These are phyloP conservation scores for Epichloe typhina DNA, from an alignment of 2,329 filamentous ascomycete genomes.

Conservation along the genomic window DNA sequence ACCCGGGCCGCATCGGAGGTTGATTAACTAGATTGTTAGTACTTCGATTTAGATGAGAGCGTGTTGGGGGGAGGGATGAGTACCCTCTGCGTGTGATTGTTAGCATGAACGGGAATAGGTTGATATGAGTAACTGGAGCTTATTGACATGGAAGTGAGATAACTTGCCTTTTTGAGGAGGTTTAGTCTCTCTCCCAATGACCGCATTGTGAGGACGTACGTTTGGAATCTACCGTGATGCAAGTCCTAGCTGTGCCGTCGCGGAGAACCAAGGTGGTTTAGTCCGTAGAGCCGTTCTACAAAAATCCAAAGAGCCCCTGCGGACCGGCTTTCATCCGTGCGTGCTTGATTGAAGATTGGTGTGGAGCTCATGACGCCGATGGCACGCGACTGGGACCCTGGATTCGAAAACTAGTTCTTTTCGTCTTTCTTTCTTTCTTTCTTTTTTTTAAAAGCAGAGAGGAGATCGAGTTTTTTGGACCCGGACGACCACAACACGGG, in stretches of 20 bases:
- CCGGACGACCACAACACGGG: neutral
- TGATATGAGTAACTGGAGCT: neutral
- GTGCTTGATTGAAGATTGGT: neutral
- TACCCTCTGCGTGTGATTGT: conserved; percentile 29
- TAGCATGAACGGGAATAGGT: neutral
- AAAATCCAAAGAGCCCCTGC: neutral
- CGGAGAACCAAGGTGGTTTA: neutral
- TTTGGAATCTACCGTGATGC: neutral
- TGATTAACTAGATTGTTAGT: conserved; percentile 46
- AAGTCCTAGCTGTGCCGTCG: neutral
- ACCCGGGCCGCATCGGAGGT: conserved; percentile 67
- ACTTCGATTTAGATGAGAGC: conserved; percentile 2
- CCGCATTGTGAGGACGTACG: conserved; percentile 19
- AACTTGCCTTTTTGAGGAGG: conserved; percentile 56
- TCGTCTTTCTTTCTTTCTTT: neutral
- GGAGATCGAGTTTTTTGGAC: neutral
- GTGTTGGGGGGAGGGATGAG: conserved; percentile 2
- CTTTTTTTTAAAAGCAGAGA: neutral
- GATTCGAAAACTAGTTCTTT: neutral
- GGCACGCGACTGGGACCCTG: neutral
- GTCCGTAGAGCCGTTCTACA: neutral
- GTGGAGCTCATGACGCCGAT: neutral
- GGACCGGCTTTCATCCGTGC: conserved; percentile 15
- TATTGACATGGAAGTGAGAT: neutral
- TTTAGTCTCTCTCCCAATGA: conserved; percentile 56